Base-by-base conservation (phyloP, 2,329 filamentous ascomycete species). In the Meredithiella fracta region DNA sequence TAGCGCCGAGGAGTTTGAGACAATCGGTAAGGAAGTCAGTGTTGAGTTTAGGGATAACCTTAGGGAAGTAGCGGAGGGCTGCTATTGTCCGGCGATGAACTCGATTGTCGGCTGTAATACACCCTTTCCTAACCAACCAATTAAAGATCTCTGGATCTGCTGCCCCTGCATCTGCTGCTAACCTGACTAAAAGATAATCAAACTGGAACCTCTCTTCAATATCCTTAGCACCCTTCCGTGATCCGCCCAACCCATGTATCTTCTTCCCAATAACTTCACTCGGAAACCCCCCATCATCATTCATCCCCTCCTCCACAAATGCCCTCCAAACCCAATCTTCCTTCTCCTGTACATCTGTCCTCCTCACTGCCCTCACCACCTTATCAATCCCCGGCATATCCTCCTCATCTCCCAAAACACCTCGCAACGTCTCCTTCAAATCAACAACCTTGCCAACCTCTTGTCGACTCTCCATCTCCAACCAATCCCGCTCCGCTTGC, bases 71-170 rank as follows among this genome's bases (percentile, higher is more conserved):
- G 8, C n/a, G 15, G 20, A 44, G 40, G 40, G 15, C 8, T n/a
- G 15, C 20, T 9, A 44, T 9, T 8, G 5, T 44, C 17, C 17
- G 15, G 15, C 20, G 15, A 7, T 44, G 40, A 15, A 44, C n/a
- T 15, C 3, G 15, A 17, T 2, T n/a, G n/a, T n/a, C 15, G 8
- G 2, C 11, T 3, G 14, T 44, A 1, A 31, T 17, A 55, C 75
- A 77, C 22, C 82, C 68, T 67, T 82, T 75, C 52, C 77, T 68
- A 4, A 85, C 63, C 2, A 87, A 69, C 85, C 85, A 90, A 15
- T 74, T 62, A 52, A 86, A 73, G 1, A 88, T 63, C 5, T 51
- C 49, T 4, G 25, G 40, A n/a, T n/a, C 15, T 44, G 17, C 20
- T 20, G 40, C 3, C 8, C 17, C 17, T 7, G 15, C 11, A 22